A percentile compares a stretch with the other conserved stretches of the same genome.
Evolutionary conservation across 2,329 filamentous ascomycete species (phyloP).

Genomic region (Cadophora luteo-olivacea): DNA sequence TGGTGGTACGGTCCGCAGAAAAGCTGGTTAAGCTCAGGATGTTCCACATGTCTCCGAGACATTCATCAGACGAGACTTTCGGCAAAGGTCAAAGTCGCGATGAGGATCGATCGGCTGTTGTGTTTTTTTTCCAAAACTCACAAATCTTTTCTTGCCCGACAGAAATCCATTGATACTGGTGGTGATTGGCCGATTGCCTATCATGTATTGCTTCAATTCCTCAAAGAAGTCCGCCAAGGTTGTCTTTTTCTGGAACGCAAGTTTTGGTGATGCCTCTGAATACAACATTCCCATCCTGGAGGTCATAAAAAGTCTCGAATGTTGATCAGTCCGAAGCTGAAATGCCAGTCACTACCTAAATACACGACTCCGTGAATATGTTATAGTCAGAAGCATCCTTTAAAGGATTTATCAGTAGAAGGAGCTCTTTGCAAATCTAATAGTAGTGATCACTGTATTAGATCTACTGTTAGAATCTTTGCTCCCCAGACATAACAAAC

Average conservation of each 20-base stretch:
- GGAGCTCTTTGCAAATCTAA: not conserved
- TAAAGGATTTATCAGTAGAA: too few species aligned
- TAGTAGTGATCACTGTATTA: not conserved
- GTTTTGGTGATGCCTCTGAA: too few species aligned
- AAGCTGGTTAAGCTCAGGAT: conserved; percentile 1
- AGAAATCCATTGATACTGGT: not conserved
- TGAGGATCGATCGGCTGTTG: not conserved
- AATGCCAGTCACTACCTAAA: too few species aligned
- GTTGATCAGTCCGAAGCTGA: too few species aligned
- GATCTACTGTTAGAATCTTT: not conserved
- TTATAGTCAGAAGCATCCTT: too few species aligned
- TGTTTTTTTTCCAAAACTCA: not conserved
- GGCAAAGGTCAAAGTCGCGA: not conserved
- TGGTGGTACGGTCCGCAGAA: not conserved
- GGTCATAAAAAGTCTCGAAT: too few species aligned
- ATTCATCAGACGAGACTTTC: conserved; percentile 4
- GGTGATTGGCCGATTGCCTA: too few species aligned
- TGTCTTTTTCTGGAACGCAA: too few species aligned
- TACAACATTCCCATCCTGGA: too few species aligned
- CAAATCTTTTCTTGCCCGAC: not conserved
- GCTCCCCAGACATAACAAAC: not conserved
- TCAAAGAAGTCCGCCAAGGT: too few species aligned
- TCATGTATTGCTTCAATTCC: too few species aligned
- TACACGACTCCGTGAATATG: too few species aligned
- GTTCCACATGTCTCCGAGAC: conserved; percentile 6